Conservation (phyloP, 2,329 filamentous ascomycete genomes). For the Monosporascus cannonballus region DNA sequence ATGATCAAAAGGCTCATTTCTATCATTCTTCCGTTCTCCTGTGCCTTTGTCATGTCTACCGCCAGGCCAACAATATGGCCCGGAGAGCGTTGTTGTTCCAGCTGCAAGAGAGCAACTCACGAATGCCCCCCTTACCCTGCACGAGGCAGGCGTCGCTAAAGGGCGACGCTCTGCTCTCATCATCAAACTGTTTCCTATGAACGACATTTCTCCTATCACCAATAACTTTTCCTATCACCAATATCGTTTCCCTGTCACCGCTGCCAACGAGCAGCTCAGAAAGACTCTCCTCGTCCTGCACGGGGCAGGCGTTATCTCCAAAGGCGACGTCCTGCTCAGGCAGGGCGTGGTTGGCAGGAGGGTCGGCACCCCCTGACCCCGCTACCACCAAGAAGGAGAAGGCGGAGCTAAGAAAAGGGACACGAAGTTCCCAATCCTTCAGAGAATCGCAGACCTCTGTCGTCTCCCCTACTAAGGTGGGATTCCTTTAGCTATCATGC, state of each 20-base stretch:
- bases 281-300: background rate
- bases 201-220: constrained; percentile 3
- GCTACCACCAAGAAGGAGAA: too few species aligned
- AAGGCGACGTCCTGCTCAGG: too few species aligned
- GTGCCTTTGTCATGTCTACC: constrained; percentile 7
- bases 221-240: background rate
- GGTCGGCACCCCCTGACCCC: too few species aligned
- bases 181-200: constrained; percentile 2
- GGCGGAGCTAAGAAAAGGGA: too few species aligned
- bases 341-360: background rate
- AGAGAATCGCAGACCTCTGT: too few species aligned
- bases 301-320: too few species aligned
- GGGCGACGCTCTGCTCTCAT: background rate
- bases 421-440: too few species aligned
- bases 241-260: background rate
- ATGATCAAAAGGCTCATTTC: too few species aligned
- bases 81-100: constrained; percentile 24
- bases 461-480: too few species aligned
- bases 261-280: background rate
- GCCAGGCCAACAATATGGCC: constrained; percentile 29
- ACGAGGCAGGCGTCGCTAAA: constrained; percentile 4
- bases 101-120: background rate
- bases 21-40: too few species aligned
- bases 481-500: too few species aligned
- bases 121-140: background rate